These are phyloP conservation scores for Hypoxylon sp. DNA, from an alignment of 2,329 filamentous ascomycete species.

Conservation along the genomic window DNA sequence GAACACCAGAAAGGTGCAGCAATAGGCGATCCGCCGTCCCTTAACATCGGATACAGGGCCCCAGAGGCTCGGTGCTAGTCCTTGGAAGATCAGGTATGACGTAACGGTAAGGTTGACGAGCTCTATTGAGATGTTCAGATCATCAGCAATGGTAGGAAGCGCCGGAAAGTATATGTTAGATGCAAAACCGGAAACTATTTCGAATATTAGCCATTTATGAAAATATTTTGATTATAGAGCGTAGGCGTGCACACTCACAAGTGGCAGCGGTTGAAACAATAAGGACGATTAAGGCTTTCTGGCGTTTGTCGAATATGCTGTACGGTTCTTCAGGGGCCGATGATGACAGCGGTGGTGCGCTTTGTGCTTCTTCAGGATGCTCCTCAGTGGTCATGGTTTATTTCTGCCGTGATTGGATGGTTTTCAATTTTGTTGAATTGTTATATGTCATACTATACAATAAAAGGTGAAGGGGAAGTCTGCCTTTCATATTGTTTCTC, in stretches of 20 bases:
- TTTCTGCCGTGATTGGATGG: conserved; percentile 3
- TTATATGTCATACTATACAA: neutral
- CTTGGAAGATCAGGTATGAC: conserved; percentile 68
- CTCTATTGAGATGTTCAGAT: conserved; percentile 59
- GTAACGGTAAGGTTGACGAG: conserved; percentile 63
- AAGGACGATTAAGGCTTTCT: conserved; percentile 64
- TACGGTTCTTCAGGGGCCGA: conserved; percentile 55
- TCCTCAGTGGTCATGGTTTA: conserved; percentile 23
- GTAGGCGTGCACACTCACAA: conserved; percentile 55
- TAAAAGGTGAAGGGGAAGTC: neutral
- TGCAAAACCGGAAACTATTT: conserved; percentile 58
- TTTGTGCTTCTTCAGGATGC: conserved; percentile 10
- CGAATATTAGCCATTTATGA: conserved; percentile 4
- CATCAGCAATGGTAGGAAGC: conserved; percentile 60
- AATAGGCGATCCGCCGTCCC: conserved; percentile 65
- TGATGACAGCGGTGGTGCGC: conserved; percentile 16
- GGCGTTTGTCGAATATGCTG: conserved; percentile 66
- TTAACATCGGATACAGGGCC: conserved; percentile 64
- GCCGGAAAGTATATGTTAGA: conserved; percentile 67
- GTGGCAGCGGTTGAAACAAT: conserved; percentile 66
- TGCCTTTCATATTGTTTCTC: conserved; percentile 20
- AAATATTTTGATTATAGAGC: neutral
- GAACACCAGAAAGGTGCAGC: conserved; percentile 63
- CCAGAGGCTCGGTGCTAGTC: conserved; percentile 66
- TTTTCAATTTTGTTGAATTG: conserved; percentile 1